Evolutionary conservation across 345 rosid species (phyloP).

Genomic region (Excoecaria cochinchinensis): DNA sequence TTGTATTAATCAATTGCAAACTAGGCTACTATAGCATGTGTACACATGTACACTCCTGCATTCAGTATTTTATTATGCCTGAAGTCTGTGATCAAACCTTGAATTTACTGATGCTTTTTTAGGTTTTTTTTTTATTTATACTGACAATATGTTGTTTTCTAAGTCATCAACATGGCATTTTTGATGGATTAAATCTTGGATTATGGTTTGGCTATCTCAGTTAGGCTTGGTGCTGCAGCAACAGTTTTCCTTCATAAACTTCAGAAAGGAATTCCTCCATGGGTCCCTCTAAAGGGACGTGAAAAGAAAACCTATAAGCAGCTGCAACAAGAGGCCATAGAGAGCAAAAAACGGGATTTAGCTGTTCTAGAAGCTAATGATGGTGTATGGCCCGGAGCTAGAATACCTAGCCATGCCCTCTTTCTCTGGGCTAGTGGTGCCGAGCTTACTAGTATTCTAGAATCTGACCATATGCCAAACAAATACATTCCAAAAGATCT

Average conservation of each 20-base stretch:
- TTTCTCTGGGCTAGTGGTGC: slow-evolving; percentile 98
- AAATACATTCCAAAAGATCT: slow-evolving; percentile 83
- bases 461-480: slow-evolving; percentile 91
- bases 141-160: background rate
- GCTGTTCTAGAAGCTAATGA: slow-evolving; percentile 83
- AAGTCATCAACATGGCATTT: background rate
- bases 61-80: background rate
- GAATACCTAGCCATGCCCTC: slow-evolving; percentile 80
- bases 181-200: slow-evolving; percentile 12
- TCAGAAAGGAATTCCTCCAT: slow-evolving; percentile 84
- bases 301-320: slow-evolving; percentile 75
- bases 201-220: slow-evolving; percentile 39
- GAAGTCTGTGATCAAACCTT: background rate
- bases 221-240: slow-evolving; percentile 86
- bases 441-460: slow-evolving; percentile 66
- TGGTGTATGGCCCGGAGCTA: slow-evolving; percentile 90
- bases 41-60: background rate
- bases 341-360: slow-evolving; percentile 73
- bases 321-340: slow-evolving; percentile 81
- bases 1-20: background rate
- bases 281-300: slow-evolving; percentile 79
- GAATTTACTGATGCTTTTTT: background rate
- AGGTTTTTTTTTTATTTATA: background rate
- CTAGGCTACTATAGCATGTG: background rate
- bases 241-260: slow-evolving; percentile 81